These are phyloP conservation scores for Leptodermis oblonga DNA, from an alignment of 257 asterid genomes.

Conservation along the genomic window DNA sequence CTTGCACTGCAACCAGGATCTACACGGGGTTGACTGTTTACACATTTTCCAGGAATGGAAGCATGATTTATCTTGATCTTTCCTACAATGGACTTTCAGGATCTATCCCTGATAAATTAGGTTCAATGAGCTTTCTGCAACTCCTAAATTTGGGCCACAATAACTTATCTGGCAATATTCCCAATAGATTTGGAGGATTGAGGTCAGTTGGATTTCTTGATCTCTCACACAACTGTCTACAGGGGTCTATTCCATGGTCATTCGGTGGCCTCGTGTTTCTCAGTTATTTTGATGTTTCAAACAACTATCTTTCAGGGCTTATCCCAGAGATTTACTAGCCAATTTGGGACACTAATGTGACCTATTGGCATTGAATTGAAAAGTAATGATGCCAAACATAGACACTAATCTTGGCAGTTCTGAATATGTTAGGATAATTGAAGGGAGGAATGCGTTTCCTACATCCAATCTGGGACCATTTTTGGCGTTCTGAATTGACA, in stretches of 20 bases:
- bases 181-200: slow-evolving; percentile 65
- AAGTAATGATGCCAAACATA: no score
- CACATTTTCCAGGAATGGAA: slow-evolving; percentile 68
- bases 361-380: no score
- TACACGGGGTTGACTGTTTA: slow-evolving; percentile 69
- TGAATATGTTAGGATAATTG: no score
- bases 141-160: slow-evolving; percentile 89
- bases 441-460: no score
- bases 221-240: slow-evolving; percentile 67
- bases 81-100: slow-evolving; percentile 77
- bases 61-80: slow-evolving; percentile 84
- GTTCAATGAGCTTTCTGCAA: slow-evolving; percentile 65
- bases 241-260: slow-evolving; percentile 70
- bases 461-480: no score
- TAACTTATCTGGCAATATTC: slow-evolving; percentile 57
- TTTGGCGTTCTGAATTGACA: no score
- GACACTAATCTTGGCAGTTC: no score
- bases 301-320: slow-evolving; percentile 65
- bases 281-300: slow-evolving; percentile 86
- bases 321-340: no score
- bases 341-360: no score
- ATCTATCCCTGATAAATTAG: slow-evolving; percentile 56
- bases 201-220: slow-evolving; percentile 77
- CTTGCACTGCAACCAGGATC: slow-evolving; percentile 73
- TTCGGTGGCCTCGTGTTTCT: slow-evolving; percentile 72